Evolutionary conservation across 805 yeast genomes (phyloP).

Genomic region (Jamesozyma gamospora): DNA sequence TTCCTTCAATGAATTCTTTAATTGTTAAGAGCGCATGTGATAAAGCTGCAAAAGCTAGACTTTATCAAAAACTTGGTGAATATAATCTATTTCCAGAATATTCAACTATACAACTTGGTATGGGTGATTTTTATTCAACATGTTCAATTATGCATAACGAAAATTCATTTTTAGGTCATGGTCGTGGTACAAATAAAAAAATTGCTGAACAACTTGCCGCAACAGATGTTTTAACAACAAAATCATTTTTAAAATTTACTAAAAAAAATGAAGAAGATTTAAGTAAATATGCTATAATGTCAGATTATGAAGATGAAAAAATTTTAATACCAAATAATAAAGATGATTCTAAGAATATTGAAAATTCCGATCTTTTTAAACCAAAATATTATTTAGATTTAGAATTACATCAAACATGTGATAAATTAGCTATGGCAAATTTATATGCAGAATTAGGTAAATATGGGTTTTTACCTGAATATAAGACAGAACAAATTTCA

Average conservation of each 20-base stretch:
- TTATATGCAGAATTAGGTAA: slow-evolving; percentile 9
- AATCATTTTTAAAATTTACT: not conserved
- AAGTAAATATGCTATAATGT: not conserved
- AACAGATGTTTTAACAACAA: slow-evolving; percentile 3
- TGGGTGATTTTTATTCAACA: slow-evolving; percentile 7
- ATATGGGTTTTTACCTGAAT: slow-evolving; percentile 8
- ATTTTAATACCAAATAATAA: not conserved
- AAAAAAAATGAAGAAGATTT: not conserved
- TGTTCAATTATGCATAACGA: slow-evolving; percentile 6
- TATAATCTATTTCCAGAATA: slow-evolving; percentile 10
- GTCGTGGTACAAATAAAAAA: slow-evolving; percentile 10
- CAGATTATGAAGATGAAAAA: not conserved
- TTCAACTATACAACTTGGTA: slow-evolving; percentile 5
- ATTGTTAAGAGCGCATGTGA: slow-evolving; percentile 4
- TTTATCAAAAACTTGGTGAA: slow-evolving; percentile 9
- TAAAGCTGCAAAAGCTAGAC: slow-evolving; percentile 8
- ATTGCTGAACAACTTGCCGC: slow-evolving; percentile 13
- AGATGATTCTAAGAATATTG: not conserved
- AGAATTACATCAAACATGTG: slow-evolving; percentile 4
- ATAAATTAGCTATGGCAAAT: slow-evolving; percentile 8
- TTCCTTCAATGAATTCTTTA: not conserved
- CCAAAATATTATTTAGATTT: not conserved
- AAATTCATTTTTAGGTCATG: slow-evolving; percentile 8
- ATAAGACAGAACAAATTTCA: slow-evolving; percentile 4
- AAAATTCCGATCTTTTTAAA: slow-evolving; percentile 2